These are phyloP conservation scores for Coleophoma cylindrospora DNA, from an alignment of 2,329 filamentous ascomycete genomes.

Conservation along the genomic window DNA sequence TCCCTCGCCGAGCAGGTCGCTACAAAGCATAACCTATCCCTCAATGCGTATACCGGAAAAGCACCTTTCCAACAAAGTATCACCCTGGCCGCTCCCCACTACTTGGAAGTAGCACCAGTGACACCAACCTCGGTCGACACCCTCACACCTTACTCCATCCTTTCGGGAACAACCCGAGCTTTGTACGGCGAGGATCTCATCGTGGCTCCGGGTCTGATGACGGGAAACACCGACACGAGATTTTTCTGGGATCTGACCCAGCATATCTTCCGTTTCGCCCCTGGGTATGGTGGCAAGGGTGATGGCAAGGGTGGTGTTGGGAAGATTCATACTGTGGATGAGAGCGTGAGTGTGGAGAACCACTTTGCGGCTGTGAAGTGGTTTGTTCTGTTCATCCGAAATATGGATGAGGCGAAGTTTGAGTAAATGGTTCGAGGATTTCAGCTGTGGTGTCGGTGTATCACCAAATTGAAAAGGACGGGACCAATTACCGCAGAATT, in stretches of 20 bases:
- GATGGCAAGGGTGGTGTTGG: conserved; percentile 10
- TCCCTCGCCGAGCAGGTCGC: background rate
- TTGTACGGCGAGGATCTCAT: conserved; percentile 1
- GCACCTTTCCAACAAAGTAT: conserved; percentile 1
- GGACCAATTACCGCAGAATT: too few species aligned
- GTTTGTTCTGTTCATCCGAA: conserved; percentile 31
- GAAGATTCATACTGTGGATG: conserved; percentile 30
- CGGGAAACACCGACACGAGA: conserved; percentile 3
- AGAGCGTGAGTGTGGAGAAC: conserved; percentile 28
- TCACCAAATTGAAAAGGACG: too few species aligned
- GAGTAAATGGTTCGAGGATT: too few species aligned
- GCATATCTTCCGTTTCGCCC: conserved; percentile 31
- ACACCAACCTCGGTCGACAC: background rate
- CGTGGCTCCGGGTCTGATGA: conserved; percentile 1
- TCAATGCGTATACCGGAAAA: conserved; percentile 39
- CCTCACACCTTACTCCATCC: background rate
- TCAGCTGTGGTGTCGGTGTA: too few species aligned
- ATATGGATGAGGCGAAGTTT: conserved; percentile 23
- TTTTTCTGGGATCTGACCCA: conserved; percentile 20
- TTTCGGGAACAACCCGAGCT: conserved; percentile 1
- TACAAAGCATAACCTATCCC: conserved; percentile 27
- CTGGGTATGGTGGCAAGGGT: conserved; percentile 6
- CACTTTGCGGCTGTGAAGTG: conserved; percentile 30
- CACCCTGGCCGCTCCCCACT: background rate
- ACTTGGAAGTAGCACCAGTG: background rate